A percentile compares a stretch with the other conserved stretches of the same genome.
Evolutionary conservation across 2,329 filamentous ascomycete species (phyloP).

Genomic region (Diaporthe sp.): DNA sequence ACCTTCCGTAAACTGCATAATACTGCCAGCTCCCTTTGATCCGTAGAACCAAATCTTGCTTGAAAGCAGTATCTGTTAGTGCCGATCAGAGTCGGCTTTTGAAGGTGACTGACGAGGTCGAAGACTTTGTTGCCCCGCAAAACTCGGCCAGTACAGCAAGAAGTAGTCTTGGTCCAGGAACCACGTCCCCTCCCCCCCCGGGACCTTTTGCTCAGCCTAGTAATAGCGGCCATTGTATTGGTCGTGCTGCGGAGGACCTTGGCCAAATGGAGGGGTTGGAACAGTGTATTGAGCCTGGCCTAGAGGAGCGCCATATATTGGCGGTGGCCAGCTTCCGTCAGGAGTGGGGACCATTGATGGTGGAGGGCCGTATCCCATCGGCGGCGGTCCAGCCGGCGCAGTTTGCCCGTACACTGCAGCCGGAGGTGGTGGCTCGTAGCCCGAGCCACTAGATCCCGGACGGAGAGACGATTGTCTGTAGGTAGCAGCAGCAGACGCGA

Average conservation of each 20-base stretch:
- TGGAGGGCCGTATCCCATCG: slow-evolving; percentile 32
- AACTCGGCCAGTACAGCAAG: background rate
- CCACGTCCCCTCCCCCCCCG: no score
- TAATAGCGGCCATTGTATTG: slow-evolving; percentile 41
- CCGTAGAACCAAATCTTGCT: background rate
- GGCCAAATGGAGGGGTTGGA: slow-evolving; percentile 37
- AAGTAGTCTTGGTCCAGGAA: background rate
- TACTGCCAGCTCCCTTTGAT: background rate
- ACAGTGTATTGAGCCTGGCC: slow-evolving; percentile 30
- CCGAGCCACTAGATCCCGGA: slow-evolving; percentile 59
- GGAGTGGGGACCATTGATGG: slow-evolving; percentile 35
- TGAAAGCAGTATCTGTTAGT: background rate
- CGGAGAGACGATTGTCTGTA: slow-evolving; percentile 69
- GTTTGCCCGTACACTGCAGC: slow-evolving; percentile 48
- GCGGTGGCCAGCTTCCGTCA: slow-evolving; percentile 38
- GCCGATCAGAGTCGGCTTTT: background rate
- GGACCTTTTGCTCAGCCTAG: slow-evolving; percentile 13
- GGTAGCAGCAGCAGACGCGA: slow-evolving; percentile 56
- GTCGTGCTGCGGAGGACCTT: slow-evolving; percentile 39
- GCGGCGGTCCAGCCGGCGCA: slow-evolving; percentile 27
- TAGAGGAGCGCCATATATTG: slow-evolving; percentile 35
- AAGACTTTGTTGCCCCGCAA: background rate
- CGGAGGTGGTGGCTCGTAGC: slow-evolving; percentile 56
- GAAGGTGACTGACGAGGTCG: background rate
- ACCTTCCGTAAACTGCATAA: background rate